Percentiles rank a stretch among this genome's conserved stretches.
Evolutionary conservation across 257 asterid genomes (phyloP).

Genomic region (Cordia subcordata): DNA sequence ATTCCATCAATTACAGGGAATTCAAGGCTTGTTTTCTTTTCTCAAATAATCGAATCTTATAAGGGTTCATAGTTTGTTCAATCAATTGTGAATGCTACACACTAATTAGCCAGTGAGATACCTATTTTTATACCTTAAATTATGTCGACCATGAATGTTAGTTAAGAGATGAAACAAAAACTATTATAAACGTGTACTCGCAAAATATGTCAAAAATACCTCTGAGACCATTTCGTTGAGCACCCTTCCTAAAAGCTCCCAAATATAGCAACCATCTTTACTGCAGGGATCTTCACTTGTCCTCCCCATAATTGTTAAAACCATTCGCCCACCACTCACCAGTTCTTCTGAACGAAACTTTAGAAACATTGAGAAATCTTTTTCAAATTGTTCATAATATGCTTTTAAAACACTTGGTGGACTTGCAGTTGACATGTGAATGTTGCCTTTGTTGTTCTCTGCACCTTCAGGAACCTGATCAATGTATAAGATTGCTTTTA

Average conservation of each 20-base stretch:
- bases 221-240: slow-evolving; percentile 42
- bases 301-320: slow-evolving; percentile 58
- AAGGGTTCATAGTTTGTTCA: no score
- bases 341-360: slow-evolving; percentile 52
- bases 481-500: neutral
- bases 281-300: slow-evolving; percentile 35
- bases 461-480: slow-evolving; percentile 39
- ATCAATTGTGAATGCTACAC: no score
- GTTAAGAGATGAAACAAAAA: no score
- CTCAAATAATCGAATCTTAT: no score
- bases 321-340: slow-evolving; percentile 56
- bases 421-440: slow-evolving; percentile 43
- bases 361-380: slow-evolving; percentile 49
- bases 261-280: slow-evolving; percentile 54
- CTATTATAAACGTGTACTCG: neutral
- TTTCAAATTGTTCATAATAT: slow-evolving; percentile 45
- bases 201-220: slow-evolving; percentile 22
- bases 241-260: slow-evolving; percentile 53
- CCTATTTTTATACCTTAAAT: no score
- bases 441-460: slow-evolving; percentile 40
- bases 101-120: no score
- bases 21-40: no score
- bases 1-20: no score
- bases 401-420: slow-evolving; percentile 41
- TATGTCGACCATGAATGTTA: no score